Evolutionary conservation across 306 rosid species (phyloP), one percentile per base, ranked within the genome.

Genomic region (Quercus rubra): DNA sequence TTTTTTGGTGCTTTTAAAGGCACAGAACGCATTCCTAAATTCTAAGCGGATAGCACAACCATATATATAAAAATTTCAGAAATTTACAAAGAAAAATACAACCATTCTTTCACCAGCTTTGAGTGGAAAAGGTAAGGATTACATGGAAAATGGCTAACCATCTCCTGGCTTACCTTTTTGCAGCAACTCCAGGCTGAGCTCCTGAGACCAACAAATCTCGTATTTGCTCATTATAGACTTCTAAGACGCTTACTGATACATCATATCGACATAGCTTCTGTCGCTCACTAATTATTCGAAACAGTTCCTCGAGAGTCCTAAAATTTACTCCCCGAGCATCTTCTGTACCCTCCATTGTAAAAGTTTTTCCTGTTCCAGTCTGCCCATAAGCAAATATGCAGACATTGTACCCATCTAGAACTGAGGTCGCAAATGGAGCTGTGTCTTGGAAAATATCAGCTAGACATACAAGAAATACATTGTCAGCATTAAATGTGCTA

Each of bases 201-300:
- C 91, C 96, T 63, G 94, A 77, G 80, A 85, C 89, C 14, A 96
- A 85, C 88, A 96, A 86, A 82, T 96, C 99, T 76, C 98, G 85
- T 67, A 96, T 93, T 81, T 96, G 99, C 85, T 96, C 99, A 43
- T 96, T 96, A 87, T 96, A 96, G 79, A 96, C 99, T 90, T 96
- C 99, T 69, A 93, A 85, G 81, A 90, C 98, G 73, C 98, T 91
- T 51, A 96, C 99, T 80, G 94, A 88, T 62, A 96, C 87, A 82
- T 88, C 83, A 70, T 93, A 96, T n/a, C 80, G 80, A 71, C 76
- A 72, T 21, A 91, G 81, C 27, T 78, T 86, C 73, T 89, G 77
- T 70, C 98, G 87, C 76, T 91, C 94, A 66, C 80, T 78, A 52
- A 91, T 90, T 63, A 87, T 82, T 78, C 74, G 57, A 85, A 96